These are phyloP conservation scores for Acacia crassicarpa DNA, from an alignment of 306 rosid species.

Conservation along the genomic window DNA sequence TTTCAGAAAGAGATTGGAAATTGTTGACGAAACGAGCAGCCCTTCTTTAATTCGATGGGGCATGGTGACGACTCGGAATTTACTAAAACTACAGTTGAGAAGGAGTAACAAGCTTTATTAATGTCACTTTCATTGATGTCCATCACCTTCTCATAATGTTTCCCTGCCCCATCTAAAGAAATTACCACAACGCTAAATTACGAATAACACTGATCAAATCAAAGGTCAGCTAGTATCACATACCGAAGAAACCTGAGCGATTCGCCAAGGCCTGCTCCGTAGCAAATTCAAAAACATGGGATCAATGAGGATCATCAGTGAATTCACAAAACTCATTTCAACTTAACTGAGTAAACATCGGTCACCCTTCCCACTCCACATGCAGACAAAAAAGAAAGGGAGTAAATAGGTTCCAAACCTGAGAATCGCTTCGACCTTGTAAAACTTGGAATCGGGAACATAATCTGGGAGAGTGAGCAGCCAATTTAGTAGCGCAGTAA, in stretches of 20 bases:
- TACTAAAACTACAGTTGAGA: not conserved
- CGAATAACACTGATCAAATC: not conserved
- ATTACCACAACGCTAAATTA: not conserved
- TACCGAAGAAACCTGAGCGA: conserved; percentile 79
- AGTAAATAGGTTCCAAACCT: conserved; percentile 46
- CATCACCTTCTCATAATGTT: not conserved
- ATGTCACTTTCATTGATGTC: not conserved
- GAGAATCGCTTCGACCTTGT: conserved; percentile 91
- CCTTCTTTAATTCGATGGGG: not conserved
- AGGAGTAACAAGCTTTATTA: not conserved
- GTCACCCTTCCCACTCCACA: not conserved
- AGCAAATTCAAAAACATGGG: conserved; percentile 41
- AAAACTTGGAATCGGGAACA: conserved; percentile 71
- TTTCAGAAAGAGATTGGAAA: not conserved
- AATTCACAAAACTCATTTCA: conserved; percentile 21
- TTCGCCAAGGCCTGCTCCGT: conserved; percentile 81
- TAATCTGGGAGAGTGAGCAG: conserved; percentile 39
- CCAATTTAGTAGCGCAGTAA: not conserved
- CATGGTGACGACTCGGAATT: not conserved
- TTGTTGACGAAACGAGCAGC: not conserved
- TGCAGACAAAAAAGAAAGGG: not conserved
- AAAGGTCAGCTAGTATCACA: conserved; percentile 29
- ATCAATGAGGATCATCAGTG: conserved; percentile 24
- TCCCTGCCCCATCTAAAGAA: not conserved
- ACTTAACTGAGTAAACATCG: conserved; percentile 2